Evolutionary conservation across 1,139 yeast species (phyloP).

Genomic region (Yamadazyma kanchanaburiensis): DNA sequence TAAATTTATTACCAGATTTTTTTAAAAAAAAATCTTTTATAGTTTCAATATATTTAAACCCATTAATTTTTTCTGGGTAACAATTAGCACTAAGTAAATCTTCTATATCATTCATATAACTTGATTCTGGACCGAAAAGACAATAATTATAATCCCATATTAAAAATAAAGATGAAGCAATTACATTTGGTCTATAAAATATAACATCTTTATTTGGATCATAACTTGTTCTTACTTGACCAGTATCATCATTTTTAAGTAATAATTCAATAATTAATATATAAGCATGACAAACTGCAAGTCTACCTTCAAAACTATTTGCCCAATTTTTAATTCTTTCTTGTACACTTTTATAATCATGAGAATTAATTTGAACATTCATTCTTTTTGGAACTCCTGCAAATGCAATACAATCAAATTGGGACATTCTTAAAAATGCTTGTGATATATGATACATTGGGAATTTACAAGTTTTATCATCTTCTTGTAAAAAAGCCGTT

Average conservation of each 20-base stretch:
- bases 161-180: slow-evolving; percentile 49
- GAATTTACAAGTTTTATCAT: slow-evolving; percentile 45
- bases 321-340: slow-evolving; percentile 51
- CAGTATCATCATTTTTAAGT: slow-evolving; percentile 36
- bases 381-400: slow-evolving; percentile 77
- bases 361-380: slow-evolving; percentile 57
- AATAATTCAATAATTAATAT: slow-evolving; percentile 54
- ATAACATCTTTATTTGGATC: slow-evolving; percentile 51
- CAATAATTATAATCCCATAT: slow-evolving; percentile 57
- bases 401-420: slow-evolving; percentile 65
- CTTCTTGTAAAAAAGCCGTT: slow-evolving; percentile 7
- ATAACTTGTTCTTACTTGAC: slow-evolving; percentile 26
- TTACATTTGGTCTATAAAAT: slow-evolving; percentile 51
- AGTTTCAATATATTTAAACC: slow-evolving; percentile 31
- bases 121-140: slow-evolving; percentile 53
- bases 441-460: slow-evolving; percentile 63
- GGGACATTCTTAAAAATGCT: slow-evolving; percentile 57
- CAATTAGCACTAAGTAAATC: slow-evolving; percentile 7
- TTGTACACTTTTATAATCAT: slow-evolving; percentile 47
- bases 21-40: slow-evolving; percentile 31
- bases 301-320: slow-evolving; percentile 13
- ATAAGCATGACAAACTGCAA: slow-evolving; percentile 54
- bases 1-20: slow-evolving; percentile 5
- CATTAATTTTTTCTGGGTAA: slow-evolving; percentile 26
- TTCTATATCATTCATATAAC: slow-evolving; percentile 14